Evolutionary conservation across 306 rosid genomes (phyloP).

Genomic region (Oxytropis ochrocephala): DNA sequence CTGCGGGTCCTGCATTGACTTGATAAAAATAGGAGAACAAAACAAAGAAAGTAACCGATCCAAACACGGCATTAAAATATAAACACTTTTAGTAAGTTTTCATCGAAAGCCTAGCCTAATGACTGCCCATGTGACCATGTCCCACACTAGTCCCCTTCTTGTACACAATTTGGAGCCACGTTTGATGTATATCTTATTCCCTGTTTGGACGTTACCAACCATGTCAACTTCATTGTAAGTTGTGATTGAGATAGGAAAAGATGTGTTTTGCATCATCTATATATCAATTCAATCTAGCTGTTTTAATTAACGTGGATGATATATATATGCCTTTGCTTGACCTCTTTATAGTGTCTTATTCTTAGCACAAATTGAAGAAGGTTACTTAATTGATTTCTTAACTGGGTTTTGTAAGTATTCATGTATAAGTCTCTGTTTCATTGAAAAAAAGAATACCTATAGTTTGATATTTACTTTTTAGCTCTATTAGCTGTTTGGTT

Average conservation of each 20-base stretch:
- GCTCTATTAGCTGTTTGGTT: background rate
- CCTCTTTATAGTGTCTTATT: background rate
- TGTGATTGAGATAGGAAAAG: background rate
- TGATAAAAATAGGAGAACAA: background rate
- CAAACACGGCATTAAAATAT: slow-evolving; percentile 22
- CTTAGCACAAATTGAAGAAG: background rate
- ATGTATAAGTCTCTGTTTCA: too few relatives aligned
- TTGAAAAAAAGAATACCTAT: too few relatives aligned
- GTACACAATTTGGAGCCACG: slow-evolving; percentile 19
- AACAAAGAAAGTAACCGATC: background rate
- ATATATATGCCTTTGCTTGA: background rate
- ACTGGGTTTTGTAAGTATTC: too few relatives aligned
- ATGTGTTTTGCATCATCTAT: background rate
- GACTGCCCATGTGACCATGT: slow-evolving; percentile 23
- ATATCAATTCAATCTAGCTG: slow-evolving; percentile 20
- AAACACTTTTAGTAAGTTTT: background rate
- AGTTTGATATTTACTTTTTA: too few relatives aligned
- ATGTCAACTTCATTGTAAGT: slow-evolving; percentile 16
- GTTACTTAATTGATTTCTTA: background rate
- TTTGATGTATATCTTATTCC: background rate
- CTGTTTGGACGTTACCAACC: slow-evolving; percentile 21
- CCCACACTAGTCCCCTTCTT: background rate
- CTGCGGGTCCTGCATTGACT: slow-evolving; percentile 33
- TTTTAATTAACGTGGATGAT: slow-evolving; percentile 2
- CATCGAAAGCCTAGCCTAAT: background rate